Evolutionary conservation across 139 green algal genomes (phyloP).

Genomic region (Chlorella vulgaris): DNA sequence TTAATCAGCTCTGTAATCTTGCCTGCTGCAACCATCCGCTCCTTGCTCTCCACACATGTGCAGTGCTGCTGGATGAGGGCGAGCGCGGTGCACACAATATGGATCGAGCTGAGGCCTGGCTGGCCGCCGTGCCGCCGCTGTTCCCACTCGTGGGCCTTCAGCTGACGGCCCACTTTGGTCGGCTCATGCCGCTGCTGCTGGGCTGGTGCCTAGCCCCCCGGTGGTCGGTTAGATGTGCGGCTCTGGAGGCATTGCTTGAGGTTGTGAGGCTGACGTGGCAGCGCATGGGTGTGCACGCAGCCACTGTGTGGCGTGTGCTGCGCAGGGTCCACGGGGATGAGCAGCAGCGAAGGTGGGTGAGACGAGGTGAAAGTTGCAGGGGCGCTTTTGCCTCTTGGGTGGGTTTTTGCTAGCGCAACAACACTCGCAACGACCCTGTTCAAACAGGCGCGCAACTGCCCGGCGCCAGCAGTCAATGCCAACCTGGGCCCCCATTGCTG

Average conservation of each 20-base stretch:
- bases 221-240: background rate
- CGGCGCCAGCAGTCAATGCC: background rate
- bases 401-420: no score
- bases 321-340: background rate
- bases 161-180: constrained; percentile 4
- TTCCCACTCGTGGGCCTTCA: constrained; percentile 13
- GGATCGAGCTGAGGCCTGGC: constrained; percentile 6
- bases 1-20: background rate
- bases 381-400: no score
- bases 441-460: background rate
- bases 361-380: no score
- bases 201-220: constrained; percentile 3
- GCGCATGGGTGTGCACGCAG: background rate
- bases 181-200: constrained; percentile 30
- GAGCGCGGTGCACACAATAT: background rate
- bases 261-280: constrained; percentile 11
- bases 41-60: background rate
- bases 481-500: background rate
- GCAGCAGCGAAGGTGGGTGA: background rate
- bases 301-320: constrained; percentile 14
- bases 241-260: background rate
- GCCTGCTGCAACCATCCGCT: background rate
- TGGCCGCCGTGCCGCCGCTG: constrained; percentile 4
- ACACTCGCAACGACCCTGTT: no score
- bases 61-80: constrained; percentile 13